phyloP scores from a whole-genome alignment of 805 yeast species.

The Saturnispora gosingensis region DNA sequence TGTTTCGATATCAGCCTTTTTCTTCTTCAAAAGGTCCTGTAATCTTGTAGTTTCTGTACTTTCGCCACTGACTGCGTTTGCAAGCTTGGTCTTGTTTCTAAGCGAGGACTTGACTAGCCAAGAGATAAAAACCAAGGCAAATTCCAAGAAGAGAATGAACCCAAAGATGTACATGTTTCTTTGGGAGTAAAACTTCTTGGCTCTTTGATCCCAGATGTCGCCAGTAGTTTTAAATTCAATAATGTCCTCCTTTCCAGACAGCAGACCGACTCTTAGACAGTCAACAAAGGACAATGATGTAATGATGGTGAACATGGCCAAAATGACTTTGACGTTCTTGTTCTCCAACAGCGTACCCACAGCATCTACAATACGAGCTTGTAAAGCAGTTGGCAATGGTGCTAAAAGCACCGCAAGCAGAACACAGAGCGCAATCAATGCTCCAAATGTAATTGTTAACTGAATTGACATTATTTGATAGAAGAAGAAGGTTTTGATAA shows the following conservation, averaged over 20 bases:
- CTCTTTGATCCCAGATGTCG: conserved; percentile 25
- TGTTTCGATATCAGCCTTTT: conserved; percentile 10
- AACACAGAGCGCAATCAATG: conserved; percentile 37
- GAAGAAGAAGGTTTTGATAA: neutral
- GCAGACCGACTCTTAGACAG: conserved; percentile 25
- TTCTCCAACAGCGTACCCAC: neutral
- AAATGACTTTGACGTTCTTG: conserved; percentile 3
- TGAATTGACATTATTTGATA: conserved; percentile 23
- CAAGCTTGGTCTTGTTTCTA: conserved; percentile 23
- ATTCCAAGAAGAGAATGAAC: conserved; percentile 39
- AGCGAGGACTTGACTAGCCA: conserved; percentile 38
- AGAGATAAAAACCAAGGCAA: conserved; percentile 37
- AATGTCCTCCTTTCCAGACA: conserved; percentile 8
- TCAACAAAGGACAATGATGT: conserved; percentile 40
- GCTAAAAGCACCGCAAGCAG: conserved; percentile 34
- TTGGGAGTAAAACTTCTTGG: conserved; percentile 47
- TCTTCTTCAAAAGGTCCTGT: conserved; percentile 27
- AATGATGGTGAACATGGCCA: conserved; percentile 15
- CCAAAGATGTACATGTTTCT: conserved; percentile 49
- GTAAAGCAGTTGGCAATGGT: conserved; percentile 40
- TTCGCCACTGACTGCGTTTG: conserved; percentile 13
- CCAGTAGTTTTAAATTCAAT: conserved; percentile 15
- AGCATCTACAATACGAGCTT: conserved; percentile 28
- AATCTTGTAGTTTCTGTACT: conserved; percentile 18
- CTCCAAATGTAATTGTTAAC: conserved; percentile 30